Percentiles rank a stretch among this genome's conserved stretches.
phyloP scores from a whole-genome alignment of 1,284 basidiomycete genomes.

The Ceratobasidium sp. region DNA sequence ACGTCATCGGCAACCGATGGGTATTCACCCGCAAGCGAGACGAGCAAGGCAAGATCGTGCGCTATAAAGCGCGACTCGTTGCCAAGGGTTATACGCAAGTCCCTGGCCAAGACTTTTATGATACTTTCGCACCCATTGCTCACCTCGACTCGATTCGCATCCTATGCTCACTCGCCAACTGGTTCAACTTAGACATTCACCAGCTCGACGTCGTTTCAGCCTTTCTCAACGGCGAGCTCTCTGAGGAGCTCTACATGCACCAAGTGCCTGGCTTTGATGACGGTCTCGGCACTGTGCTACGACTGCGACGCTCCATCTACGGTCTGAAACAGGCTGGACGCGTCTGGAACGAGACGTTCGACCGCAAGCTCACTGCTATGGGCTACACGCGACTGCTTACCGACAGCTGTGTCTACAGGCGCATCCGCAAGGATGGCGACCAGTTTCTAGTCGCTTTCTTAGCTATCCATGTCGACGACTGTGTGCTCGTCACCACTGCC shows the following conservation, averaged over 20 bases:
- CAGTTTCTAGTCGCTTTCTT: neutral
- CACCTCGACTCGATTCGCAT: slow-evolving; percentile 53
- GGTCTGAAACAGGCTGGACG: slow-evolving; percentile 53
- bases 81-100: slow-evolving; percentile 59
- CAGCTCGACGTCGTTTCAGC: slow-evolving; percentile 59
- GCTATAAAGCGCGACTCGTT: slow-evolving; percentile 58
- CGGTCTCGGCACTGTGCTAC: slow-evolving; percentile 24
- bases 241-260: slow-evolving; percentile 61
- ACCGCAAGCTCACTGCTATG: neutral
- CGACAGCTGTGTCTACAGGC: slow-evolving; percentile 24
- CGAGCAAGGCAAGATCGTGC: slow-evolving; percentile 51
- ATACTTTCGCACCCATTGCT: slow-evolving; percentile 56
- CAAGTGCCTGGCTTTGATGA: slow-evolving; percentile 55
- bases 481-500: neutral
- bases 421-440: neutral
- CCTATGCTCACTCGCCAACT: slow-evolving; percentile 54
- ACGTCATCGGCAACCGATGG: slow-evolving; percentile 47
- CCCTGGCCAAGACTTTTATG: slow-evolving; percentile 53
- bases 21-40: slow-evolving; percentile 56
- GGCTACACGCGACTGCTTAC: slow-evolving; percentile 5
- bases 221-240: slow-evolving; percentile 53
- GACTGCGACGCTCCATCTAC: slow-evolving; percentile 52
- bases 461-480: slow-evolving; percentile 42
- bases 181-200: slow-evolving; percentile 51
- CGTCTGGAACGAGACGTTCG: neutral